These are phyloP conservation scores for Aureobasidium pullulans DNA, from an alignment of 2,329 filamentous ascomycete genomes.

Conservation along the genomic window DNA sequence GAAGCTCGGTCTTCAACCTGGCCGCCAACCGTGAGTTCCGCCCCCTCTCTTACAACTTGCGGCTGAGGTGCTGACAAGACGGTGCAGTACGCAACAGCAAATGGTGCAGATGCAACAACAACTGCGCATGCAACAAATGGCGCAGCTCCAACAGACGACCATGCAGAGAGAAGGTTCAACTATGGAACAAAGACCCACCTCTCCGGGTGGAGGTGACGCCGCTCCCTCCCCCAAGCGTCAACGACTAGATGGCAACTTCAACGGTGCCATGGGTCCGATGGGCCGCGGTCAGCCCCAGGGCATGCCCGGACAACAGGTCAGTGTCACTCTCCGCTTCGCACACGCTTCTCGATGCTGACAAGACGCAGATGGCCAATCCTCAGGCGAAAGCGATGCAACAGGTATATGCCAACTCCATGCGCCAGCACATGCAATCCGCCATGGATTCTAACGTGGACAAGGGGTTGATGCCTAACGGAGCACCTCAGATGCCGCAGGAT, in stretches of 20 bases:
- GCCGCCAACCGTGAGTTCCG: slow-evolving; percentile 59
- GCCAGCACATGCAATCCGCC: slow-evolving; percentile 72
- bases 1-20: slow-evolving; percentile 66
- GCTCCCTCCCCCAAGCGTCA: slow-evolving; percentile 88
- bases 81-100: slow-evolving; percentile 22
- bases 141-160: slow-evolving; percentile 58
- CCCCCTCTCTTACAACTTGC: not conserved
- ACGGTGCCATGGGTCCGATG: slow-evolving; percentile 62
- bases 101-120: slow-evolving; percentile 62
- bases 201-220: slow-evolving; percentile 70
- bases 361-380: slow-evolving; percentile 12
- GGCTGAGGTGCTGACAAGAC: not conserved
- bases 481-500: slow-evolving; percentile 66
- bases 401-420: slow-evolving; percentile 70
- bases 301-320: slow-evolving; percentile 61
- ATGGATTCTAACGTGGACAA: slow-evolving; percentile 67
- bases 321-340: not conserved
- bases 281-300: slow-evolving; percentile 59
- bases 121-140: slow-evolving; percentile 47
- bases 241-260: slow-evolving; percentile 71
- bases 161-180: slow-evolving; percentile 85
- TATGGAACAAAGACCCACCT: slow-evolving; percentile 72
- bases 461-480: slow-evolving; percentile 50
- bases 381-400: slow-evolving; percentile 13
- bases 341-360: not conserved